Base-by-base conservation (phyloP, 139 green algal species). In the Parachlorella kessleri region DNA sequence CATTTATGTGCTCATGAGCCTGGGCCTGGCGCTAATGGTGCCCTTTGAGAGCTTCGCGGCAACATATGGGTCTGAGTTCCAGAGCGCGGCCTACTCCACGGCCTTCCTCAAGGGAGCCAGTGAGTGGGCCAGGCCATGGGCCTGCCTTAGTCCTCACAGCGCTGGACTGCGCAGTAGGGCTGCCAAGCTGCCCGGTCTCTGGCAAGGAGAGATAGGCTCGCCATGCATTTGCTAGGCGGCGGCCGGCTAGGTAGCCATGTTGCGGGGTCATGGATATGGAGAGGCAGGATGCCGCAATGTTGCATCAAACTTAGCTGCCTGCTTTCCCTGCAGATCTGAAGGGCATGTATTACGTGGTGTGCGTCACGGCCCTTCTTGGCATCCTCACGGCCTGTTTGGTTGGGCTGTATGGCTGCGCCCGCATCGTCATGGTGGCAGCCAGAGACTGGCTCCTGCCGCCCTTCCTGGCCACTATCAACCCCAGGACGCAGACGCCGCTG, bases 391-490 rank as follows among this genome's bases (percentile, higher is more conserved):
- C 72, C 39, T 65, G 84, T 26, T 42, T 75, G 2, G 82, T 87
- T 30, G 77, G 82, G 8, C 73, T 87, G 28, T 87, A 84, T 67
- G 81, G 71, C 0, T 4, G 72, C 1, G 72, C 72, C 1, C 82
- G 82, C 54, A 65, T 84, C 28, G 71, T 78, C 63, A 87, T 87
- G 82, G 77, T 74, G 1, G 72, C 48, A 30, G 63, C 59, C 14
- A 54, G 82, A 33, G 72, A 80, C 55, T 87, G 82, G 82, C 42
- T 87, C 70, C 73, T 87, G 59, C 82, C 82, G 18, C 82, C 82
- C 41, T 68, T 78, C 35, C 69, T 87, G 66, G 77, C 82, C 2
- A 23, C 24, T 30, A 73, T 87, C 63, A 81, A 73, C 3, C 36
- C 54, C 1, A 53, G 77, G 35, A 84, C 77, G 14, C 82, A 87